phyloP scores from a whole-genome alignment of 306 rosid genomes.

The Urtica urens region DNA sequence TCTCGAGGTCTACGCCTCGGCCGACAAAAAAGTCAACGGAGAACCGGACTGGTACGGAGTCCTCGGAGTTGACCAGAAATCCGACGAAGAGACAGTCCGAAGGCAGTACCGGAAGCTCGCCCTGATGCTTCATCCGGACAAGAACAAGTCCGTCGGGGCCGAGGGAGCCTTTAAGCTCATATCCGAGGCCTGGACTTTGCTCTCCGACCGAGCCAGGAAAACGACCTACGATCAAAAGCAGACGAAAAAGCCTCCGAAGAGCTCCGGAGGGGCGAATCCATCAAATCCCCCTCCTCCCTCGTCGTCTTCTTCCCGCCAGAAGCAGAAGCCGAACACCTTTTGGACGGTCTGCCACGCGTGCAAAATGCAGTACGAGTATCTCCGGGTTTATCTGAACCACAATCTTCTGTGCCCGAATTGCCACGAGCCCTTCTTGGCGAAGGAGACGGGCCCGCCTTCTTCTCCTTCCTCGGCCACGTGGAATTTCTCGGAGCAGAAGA shows the following conservation, averaged over 20 bases:
- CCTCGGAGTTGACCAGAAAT: slow-evolving; percentile 51
- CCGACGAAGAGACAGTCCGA: slow-evolving; percentile 67
- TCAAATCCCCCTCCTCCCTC: slow-evolving; percentile 37
- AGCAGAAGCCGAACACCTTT: slow-evolving; percentile 54
- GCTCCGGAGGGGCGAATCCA: slow-evolving; percentile 28
- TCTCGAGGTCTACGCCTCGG: slow-evolving; percentile 61
- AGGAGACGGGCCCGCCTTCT: slow-evolving; percentile 76
- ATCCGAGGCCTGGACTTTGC: slow-evolving; percentile 85
- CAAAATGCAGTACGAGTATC: slow-evolving; percentile 95
- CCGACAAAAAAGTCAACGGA: slow-evolving; percentile 55
- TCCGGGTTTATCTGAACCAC: slow-evolving; percentile 72
- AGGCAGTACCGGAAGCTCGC: slow-evolving; percentile 79
- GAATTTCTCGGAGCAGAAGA: slow-evolving; percentile 38
- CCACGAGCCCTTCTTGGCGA: slow-evolving; percentile 67
- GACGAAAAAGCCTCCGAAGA: slow-evolving; percentile 41
- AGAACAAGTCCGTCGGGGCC: slow-evolving; percentile 80
- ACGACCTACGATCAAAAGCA: slow-evolving; percentile 47
- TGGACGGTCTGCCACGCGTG: slow-evolving; percentile 87
- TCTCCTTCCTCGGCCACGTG: slow-evolving; percentile 42
- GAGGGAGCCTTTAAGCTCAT: slow-evolving; percentile 85
- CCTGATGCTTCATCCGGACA: slow-evolving; percentile 87
- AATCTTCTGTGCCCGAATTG: slow-evolving; percentile 91
- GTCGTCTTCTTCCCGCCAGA: slow-evolving; percentile 7
- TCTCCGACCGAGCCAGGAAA: slow-evolving; percentile 58
- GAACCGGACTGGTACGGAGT: slow-evolving; percentile 88